Evolutionary conservation across 2,329 filamentous ascomycete genomes (phyloP).

Genomic region (Sclerotiophoma versabilis): DNA sequence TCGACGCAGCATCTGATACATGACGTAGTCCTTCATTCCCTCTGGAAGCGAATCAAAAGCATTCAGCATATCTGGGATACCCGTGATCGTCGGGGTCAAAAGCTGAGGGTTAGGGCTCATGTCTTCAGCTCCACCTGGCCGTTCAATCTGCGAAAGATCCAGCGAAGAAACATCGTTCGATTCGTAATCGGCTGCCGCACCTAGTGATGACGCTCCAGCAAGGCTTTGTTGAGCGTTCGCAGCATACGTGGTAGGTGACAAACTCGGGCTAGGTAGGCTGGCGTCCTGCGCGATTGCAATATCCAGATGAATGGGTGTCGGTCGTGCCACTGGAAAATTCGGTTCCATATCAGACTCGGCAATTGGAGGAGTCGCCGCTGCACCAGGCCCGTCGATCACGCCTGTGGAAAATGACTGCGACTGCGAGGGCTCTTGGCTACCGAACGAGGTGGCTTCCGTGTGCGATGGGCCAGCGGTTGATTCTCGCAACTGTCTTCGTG

Average conservation of each 20-base stretch:
- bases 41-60: constrained; percentile 90
- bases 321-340: constrained; percentile 52
- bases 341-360: constrained; percentile 74
- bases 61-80: constrained; percentile 86
- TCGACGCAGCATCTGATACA: constrained; percentile 91
- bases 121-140: constrained; percentile 24
- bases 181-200: constrained; percentile 41
- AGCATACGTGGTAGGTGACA: constrained; percentile 87
- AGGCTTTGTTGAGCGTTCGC: constrained; percentile 60
- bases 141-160: constrained; percentile 37
- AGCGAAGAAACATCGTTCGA: constrained; percentile 48
- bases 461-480: constrained; percentile 33
- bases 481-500: constrained; percentile 37
- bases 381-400: constrained; percentile 52
- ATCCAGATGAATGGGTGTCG: constrained; percentile 63
- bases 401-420: constrained; percentile 36
- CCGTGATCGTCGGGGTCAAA: constrained; percentile 63
- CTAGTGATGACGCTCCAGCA: constrained; percentile 33
- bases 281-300: constrained; percentile 82
- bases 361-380: constrained; percentile 77
- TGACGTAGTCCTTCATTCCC: constrained; percentile 92
- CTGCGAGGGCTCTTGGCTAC: constrained; percentile 22
- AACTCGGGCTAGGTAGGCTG: constrained; percentile 89
- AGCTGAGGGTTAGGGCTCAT: constrained; percentile 43
- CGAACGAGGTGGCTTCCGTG: constrained; percentile 19